Evolutionary conservation across 148 eudicot species (phyloP).

Genomic region (Silene uniflora): DNA sequence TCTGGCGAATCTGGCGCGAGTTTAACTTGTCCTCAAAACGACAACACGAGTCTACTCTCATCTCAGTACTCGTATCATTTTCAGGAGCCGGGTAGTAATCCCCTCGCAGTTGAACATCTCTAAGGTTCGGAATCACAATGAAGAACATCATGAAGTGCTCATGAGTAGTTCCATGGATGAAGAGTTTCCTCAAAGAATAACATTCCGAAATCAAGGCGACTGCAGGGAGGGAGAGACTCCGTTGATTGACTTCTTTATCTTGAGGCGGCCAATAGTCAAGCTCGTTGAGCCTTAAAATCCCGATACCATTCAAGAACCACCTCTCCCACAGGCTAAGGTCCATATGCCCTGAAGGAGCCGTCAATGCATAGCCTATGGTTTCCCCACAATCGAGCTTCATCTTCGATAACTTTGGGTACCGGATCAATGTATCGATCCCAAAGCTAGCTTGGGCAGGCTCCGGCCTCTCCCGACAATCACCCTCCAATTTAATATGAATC

Average conservation of each 20-base stretch:
- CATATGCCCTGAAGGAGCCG: conserved; percentile 43
- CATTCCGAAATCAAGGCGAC: conserved; percentile 67
- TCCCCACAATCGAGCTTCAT: conserved; percentile 55
- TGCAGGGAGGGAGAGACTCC: conserved; percentile 78
- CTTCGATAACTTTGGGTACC: conserved; percentile 47
- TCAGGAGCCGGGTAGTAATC: conserved; percentile 97
- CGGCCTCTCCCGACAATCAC: conserved; percentile 65
- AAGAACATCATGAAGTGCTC: conserved; percentile 81
- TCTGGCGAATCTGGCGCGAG: conserved; percentile 42
- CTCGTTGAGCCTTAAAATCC: conserved; percentile 46
- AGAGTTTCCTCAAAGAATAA: conserved; percentile 63
- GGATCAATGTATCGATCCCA: conserved; percentile 46
- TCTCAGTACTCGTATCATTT: conserved; percentile 96
- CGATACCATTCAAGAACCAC: conserved; percentile 59
- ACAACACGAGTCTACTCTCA: conserved; percentile 81
- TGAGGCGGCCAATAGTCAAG: conserved; percentile 99
- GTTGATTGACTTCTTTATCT: conserved; percentile 84
- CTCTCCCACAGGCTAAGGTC: conserved; percentile 91
- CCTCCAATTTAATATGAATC: conserved; percentile 74
- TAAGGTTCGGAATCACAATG: conserved; percentile 42
- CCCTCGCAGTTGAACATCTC: conserved; percentile 86
- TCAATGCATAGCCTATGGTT: conserved; percentile 61
- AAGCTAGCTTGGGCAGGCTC: conserved; percentile 48
- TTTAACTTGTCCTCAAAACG: conserved; percentile 77
- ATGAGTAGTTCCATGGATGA: conserved; percentile 87